Base-by-base conservation (phyloP, 495 filamentous ascomycete species). In the Trichodelitschia bisporula region DNA sequence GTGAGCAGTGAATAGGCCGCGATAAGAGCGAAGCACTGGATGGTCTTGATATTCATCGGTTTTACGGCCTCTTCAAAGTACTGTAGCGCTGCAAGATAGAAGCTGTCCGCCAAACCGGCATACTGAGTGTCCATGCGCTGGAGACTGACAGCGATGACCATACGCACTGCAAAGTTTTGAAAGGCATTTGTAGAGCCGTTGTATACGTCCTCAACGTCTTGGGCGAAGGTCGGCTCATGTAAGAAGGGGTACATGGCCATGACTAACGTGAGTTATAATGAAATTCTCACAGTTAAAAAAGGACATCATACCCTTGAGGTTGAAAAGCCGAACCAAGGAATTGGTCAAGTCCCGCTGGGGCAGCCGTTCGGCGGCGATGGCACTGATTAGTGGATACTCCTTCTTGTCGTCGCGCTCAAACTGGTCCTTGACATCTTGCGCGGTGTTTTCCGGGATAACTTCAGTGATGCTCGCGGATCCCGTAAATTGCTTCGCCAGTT, bases 1-100 rank as follows among this genome's bases (percentile, higher is more conserved):
- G 83, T 92, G 23, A 92, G 51, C 21, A 92, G 57, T 6, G 84
- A 91, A 53, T 95, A 95, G 43, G 84, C 77, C 13, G 68, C 78
- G 49, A 92, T 80, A 9, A 95, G 48, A 0, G 72, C 62, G 26
- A 90, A 64, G 39, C 82, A 91, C 49, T 95, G 84, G n/a, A 95
- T 53, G 0, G 84, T 82, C 41, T 66, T 72, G 11, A 91, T 45
- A 42, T 92, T 75, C 60, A 83, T 89, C 10, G 66, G 63, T 34
- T 67, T 63, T 21, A 92, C 56, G 9, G 82, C 66, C 1, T 61
- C 62, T 40, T 92, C 77, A 27, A 92, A 62, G 38, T 67, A 73
- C 18, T 67, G 67, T 44, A 92, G 62, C 8, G 84, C 83, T 10
- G 78, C 73, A 3, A 89, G 62, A 42, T 90, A 95, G 51, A 82